Conservation (phyloP, 208 protist species). For the Angomonas ambiguus region DNA sequence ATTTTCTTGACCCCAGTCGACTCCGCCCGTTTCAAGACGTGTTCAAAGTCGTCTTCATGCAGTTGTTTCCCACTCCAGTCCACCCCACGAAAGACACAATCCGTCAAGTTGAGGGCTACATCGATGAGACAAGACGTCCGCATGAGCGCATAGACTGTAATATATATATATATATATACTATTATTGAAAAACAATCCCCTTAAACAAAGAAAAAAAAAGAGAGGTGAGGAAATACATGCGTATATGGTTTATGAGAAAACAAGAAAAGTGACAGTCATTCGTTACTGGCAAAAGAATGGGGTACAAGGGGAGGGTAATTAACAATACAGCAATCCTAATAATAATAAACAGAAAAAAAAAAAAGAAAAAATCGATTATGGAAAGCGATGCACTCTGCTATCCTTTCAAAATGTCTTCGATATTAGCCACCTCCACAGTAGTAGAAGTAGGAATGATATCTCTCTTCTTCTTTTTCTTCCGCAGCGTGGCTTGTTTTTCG, state of each 20-base stretch:
- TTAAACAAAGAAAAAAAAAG: constrained; percentile 8
- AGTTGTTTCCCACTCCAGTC: constrained; percentile 73
- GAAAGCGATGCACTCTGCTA: neutral
- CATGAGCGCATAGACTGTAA: neutral
- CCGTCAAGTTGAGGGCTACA: constrained; percentile 86
- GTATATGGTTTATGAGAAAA: neutral
- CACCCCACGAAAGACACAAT: constrained; percentile 84
- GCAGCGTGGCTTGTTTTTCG: constrained; percentile 23
- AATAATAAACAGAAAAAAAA: constrained; percentile 15
- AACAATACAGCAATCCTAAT: too few relatives aligned
- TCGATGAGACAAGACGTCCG: constrained; percentile 64
- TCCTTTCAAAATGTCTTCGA: constrained; percentile 56
- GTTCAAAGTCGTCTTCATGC: constrained; percentile 80
- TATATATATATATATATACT: neutral
- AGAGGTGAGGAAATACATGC: constrained; percentile 21
- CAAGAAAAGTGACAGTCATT: too few relatives aligned
- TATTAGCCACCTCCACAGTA: constrained; percentile 47
- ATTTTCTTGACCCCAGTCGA: constrained; percentile 62
- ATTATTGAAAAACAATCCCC: neutral
- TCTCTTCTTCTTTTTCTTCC: constrained; percentile 16
- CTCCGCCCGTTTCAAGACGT: constrained; percentile 56
- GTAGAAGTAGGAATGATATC: constrained; percentile 13
- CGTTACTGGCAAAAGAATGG: too few relatives aligned
- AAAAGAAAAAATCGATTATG: constrained; percentile 7
- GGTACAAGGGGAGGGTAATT: too few relatives aligned